phyloP scores from a whole-genome alignment of 352 stramenopile genomes.

The Elongisporangium prolatum region DNA sequence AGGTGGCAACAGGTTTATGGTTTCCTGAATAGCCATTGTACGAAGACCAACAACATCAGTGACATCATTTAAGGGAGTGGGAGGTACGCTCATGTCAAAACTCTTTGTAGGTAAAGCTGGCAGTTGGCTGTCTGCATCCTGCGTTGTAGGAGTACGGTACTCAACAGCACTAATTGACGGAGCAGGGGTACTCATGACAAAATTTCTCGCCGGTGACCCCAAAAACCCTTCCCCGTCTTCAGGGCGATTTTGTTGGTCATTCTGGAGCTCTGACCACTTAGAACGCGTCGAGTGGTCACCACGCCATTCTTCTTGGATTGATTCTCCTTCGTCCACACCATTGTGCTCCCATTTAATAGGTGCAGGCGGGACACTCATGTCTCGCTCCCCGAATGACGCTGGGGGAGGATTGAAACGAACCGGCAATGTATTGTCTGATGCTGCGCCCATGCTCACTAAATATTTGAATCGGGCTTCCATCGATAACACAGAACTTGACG shows the following conservation, averaged over 20 bases:
- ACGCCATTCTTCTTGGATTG: neutral
- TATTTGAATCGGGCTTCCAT: constrained; percentile 41
- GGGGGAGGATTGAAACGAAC: constrained; percentile 40
- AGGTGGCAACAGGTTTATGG: neutral
- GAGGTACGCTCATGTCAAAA: constrained; percentile 9
- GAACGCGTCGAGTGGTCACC: neutral
- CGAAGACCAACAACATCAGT: neutral
- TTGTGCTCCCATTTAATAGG: constrained; percentile 12
- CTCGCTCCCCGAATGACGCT: constrained; percentile 26
- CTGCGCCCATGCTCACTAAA: constrained; percentile 40
- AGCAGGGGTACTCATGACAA: neutral
- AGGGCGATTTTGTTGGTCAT: neutral
- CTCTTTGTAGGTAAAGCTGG: constrained; percentile 1
- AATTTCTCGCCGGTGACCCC: neutral
- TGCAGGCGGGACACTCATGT: constrained; percentile 46
- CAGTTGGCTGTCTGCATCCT: neutral
- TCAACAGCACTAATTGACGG: neutral
- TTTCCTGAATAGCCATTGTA: neutral
- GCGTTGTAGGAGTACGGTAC: neutral
- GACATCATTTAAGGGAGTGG: constrained; percentile 2
- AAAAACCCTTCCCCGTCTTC: neutral
- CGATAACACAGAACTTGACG: constrained; percentile 42
- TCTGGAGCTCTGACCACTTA: neutral
- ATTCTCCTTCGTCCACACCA: neutral
- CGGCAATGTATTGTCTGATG: constrained; percentile 31